Evolutionary conservation across 2,329 filamentous ascomycete species (phyloP).

Genomic region (Aureobasidium sp.): DNA sequence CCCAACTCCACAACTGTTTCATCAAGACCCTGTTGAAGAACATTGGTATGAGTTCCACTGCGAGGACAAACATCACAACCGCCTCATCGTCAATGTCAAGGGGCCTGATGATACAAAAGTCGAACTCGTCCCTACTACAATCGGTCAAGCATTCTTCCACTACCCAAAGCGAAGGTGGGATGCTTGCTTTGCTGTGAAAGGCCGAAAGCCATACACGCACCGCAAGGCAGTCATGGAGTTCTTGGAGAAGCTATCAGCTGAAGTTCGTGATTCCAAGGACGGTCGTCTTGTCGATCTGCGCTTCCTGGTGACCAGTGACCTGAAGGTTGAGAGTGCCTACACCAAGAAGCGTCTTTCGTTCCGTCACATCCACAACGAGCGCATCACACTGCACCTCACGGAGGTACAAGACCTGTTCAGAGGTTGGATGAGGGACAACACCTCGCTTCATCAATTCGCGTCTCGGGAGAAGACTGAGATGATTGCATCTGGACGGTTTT

Average conservation of each 20-base stretch:
- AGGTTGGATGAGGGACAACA: constrained; percentile 6
- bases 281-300: background rate
- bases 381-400: constrained; percentile 3
- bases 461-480: background rate
- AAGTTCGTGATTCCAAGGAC: constrained; percentile 1
- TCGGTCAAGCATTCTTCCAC: constrained; percentile 17
- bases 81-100: constrained; percentile 13
- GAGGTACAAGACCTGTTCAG: constrained; percentile 11
- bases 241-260: constrained; percentile 12
- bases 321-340: constrained; percentile 16
- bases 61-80: constrained; percentile 1
- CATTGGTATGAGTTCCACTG: constrained; percentile 15
- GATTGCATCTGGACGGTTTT: constrained; percentile 14
- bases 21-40: background rate
- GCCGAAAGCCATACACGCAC: background rate
- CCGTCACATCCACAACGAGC: background rate
- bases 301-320: constrained; percentile 2
- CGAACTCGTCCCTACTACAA: background rate
- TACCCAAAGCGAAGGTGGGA: constrained; percentile 20
- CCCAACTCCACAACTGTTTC: background rate
- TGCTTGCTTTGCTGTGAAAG: constrained; percentile 14
- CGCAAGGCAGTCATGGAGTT: background rate
- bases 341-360: constrained; percentile 17
- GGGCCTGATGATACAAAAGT: background rate
- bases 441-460: background rate